Conservation (phyloP, 2,329 filamentous ascomycete species). For the Aureobasidium subglaciale region DNA sequence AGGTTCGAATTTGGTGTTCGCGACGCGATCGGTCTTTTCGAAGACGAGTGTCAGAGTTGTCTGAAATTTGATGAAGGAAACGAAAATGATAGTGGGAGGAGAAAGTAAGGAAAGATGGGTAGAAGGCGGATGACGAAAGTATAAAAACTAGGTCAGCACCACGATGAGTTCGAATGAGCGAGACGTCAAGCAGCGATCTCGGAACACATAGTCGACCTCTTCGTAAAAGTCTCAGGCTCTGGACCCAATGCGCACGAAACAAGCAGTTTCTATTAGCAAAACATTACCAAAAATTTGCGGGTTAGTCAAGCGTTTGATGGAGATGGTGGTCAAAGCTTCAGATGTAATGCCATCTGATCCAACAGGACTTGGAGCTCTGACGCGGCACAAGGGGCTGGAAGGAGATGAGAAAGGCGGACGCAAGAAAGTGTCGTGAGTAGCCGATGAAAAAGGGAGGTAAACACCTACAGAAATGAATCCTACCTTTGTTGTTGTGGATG, state of each 20-base stretch:
- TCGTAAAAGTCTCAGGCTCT: slow-evolving; percentile 6
- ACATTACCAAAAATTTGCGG: slow-evolving; percentile 8
- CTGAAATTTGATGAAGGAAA: background rate
- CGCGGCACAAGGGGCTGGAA: background rate
- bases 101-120: slow-evolving; percentile 3
- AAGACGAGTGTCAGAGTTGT: background rate
- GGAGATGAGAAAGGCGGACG: background rate
- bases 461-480: background rate
- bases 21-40: background rate
- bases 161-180: slow-evolving; percentile 8
- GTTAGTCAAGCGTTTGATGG: slow-evolving; percentile 7
- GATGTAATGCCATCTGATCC: background rate
- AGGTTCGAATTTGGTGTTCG: background rate
- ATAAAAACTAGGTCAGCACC: slow-evolving; percentile 13
- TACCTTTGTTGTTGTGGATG: background rate
- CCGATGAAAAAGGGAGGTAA: background rate
- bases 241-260: slow-evolving; percentile 4
- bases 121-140: slow-evolving; percentile 8
- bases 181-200: slow-evolving; percentile 10
- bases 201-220: background rate
- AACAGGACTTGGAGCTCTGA: background rate
- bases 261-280: slow-evolving; percentile 4
- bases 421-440: background rate
- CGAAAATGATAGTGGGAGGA: background rate
- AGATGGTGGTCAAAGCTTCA: slow-evolving; percentile 1